Conservation (phyloP, 2,329 filamentous ascomycete genomes). For the Fusarium sp. region DNA sequence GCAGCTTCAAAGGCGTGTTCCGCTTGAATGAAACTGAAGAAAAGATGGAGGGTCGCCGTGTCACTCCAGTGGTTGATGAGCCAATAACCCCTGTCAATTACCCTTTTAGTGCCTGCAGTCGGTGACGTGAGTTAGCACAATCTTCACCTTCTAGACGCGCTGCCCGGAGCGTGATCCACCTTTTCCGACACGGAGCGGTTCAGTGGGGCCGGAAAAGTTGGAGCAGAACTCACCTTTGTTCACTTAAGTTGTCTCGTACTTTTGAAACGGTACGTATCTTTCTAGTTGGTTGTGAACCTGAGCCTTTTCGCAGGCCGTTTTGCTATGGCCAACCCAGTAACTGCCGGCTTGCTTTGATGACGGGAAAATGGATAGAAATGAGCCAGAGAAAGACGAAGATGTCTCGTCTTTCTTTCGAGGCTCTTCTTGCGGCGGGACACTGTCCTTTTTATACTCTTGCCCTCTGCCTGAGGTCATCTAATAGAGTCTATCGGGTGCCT, state of each 20-base stretch:
- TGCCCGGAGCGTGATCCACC: conserved; percentile 11
- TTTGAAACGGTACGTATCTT: conserved; percentile 32
- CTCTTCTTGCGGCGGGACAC: conserved; percentile 24
- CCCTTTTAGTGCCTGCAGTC: conserved; percentile 27
- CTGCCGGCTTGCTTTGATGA: conserved; percentile 30
- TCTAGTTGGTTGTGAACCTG: conserved; percentile 28
- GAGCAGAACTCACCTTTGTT: conserved; percentile 13
- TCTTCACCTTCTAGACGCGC: conserved; percentile 2
- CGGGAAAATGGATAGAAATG: conserved; percentile 26
- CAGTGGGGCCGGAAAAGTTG: background rate
- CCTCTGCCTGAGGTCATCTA: conserved; percentile 34
- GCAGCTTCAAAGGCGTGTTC: conserved; percentile 17
- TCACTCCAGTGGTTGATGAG: conserved; percentile 33
- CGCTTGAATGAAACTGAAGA: conserved; percentile 1
- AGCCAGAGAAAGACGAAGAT: conserved; percentile 19
- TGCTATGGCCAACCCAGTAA: conserved; percentile 37
- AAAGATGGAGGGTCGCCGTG: conserved; percentile 34
- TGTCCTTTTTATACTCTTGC: conserved; percentile 41
- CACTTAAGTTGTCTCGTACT: background rate
- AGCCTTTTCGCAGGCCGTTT: conserved; percentile 27
- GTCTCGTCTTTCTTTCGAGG: conserved; percentile 21
- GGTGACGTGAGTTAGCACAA: conserved; percentile 30
- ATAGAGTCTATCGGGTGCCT: conserved; percentile 1
- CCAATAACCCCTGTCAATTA: conserved; percentile 13
- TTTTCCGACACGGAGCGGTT: conserved; percentile 12